Evolutionary conservation across 176 grass and related monocot genomes (phyloP).

Genomic region (Avena eriantha): DNA sequence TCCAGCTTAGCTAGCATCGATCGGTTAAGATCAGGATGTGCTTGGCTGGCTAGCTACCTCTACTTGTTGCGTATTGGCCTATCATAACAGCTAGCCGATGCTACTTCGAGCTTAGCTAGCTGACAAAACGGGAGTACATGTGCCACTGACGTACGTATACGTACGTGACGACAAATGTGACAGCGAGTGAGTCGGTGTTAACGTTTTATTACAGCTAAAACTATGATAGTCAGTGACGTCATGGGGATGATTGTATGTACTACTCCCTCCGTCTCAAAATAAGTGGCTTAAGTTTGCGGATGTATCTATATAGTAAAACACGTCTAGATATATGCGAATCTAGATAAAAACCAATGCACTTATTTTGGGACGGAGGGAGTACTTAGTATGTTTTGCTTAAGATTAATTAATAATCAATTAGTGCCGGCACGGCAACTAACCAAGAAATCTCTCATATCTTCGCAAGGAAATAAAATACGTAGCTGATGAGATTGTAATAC

Average conservation of each 20-base stretch:
- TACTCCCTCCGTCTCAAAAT: no score
- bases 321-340: no score
- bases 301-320: no score
- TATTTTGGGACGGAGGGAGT: no score
- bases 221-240: background rate
- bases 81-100: background rate
- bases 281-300: no score
- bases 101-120: background rate
- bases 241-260: background rate
- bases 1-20: background rate
- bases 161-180: background rate
- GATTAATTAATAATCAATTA: background rate
- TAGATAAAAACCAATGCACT: no score
- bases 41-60: background rate
- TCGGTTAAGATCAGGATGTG: background rate
- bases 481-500: conserved; percentile 41
- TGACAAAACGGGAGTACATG: background rate
- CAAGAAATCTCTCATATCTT: conserved; percentile 39
- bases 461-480: conserved; percentile 29
- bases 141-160: background rate
- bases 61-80: background rate
- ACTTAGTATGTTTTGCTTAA: background rate
- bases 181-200: background rate
- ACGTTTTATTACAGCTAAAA: background rate
- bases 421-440: conserved; percentile 35